Base-by-base conservation (phyloP, 2,329 filamentous ascomycete genomes). In the Ophiocordyceps sinensis region DNA sequence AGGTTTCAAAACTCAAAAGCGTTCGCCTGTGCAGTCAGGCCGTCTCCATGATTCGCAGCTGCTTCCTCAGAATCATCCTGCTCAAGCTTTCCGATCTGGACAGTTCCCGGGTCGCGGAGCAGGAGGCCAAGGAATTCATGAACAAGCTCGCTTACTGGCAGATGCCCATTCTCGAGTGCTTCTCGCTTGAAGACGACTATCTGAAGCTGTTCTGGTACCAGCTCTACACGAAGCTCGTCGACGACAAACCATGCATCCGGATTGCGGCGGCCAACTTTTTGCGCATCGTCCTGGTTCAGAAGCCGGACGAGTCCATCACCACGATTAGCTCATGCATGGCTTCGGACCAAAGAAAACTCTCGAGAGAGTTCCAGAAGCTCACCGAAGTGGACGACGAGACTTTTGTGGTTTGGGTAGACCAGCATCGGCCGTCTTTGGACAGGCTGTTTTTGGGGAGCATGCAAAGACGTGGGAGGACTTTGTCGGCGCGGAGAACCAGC, bases 81-180 rank as follows among this genome's bases (percentile, higher is more conserved):
- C 71, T 95, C 28, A 76, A 81, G 45, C 69, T 98, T 5, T 94
- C 88, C 0, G 86, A 94, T 50, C 71, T 88, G 40, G 84, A 94
- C 39, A 79, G 82, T 29, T 61, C 71, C 1, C 49, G 77, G 41
- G 68, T 66, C 2, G 64, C 71, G 3, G 74, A 82, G 43, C 57
- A 63, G 7, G 79, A 85, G 38, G 77, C 79, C 1, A 71, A 82
- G 23, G 66, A 72, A 1, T 86, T 93, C 43, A 75, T 98, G 59
- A 74, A 85, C 44, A 89, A 87, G 55, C 76, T 98, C 51, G 77
- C 85, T 0, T 96, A 95, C 59, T 98, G 91, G 91, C 91, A 96
- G 57, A 87, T 85, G 17, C 84, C 94, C 15, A 77, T 98, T 14
- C 67, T 98, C 14, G 80, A 79, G 2, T 77, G 81, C 4, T 77